These are phyloP conservation scores for Cercospora zeina DNA, from an alignment of 2,329 filamentous ascomycete species.

Conservation along the genomic window DNA sequence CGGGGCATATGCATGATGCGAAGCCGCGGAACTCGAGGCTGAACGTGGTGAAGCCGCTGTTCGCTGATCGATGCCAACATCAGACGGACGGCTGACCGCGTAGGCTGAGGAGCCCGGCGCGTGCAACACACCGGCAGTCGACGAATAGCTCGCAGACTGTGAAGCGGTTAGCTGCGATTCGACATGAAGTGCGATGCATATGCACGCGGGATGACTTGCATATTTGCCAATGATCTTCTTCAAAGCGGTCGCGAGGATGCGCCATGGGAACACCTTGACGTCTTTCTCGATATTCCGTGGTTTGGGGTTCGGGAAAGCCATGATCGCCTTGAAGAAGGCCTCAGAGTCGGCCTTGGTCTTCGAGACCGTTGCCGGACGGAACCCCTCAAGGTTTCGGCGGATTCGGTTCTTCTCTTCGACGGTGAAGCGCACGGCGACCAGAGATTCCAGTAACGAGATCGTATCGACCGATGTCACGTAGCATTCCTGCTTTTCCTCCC, in stretches of 20 bases:
- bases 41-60: constrained; percentile 39
- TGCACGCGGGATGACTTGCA: constrained; percentile 52
- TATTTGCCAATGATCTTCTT: constrained; percentile 99
- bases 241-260: constrained; percentile 77
- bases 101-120: constrained; percentile 34
- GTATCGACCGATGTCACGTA: constrained; percentile 97
- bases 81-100: constrained; percentile 45
- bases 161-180: constrained; percentile 39
- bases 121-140: constrained; percentile 56
- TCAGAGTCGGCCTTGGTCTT: constrained; percentile 91
- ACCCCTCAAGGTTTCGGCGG: constrained; percentile 90
- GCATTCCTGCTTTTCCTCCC: constrained; percentile 86
- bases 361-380: constrained; percentile 87
- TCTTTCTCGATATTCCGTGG: constrained; percentile 98
- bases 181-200: constrained; percentile 29
- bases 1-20: constrained; percentile 38
- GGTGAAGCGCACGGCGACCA: constrained; percentile 83
- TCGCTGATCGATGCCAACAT: constrained; percentile 50
- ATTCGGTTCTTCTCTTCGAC: constrained; percentile 99
- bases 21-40: constrained; percentile 36
- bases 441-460: constrained; percentile 87
- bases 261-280: constrained; percentile 98
- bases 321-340: constrained; percentile 98
- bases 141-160: constrained; percentile 69
- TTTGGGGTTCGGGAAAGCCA: constrained; percentile 93